Conservation (phyloP, 2,329 filamentous ascomycete genomes). For the Ceratocystis papillata region DNA sequence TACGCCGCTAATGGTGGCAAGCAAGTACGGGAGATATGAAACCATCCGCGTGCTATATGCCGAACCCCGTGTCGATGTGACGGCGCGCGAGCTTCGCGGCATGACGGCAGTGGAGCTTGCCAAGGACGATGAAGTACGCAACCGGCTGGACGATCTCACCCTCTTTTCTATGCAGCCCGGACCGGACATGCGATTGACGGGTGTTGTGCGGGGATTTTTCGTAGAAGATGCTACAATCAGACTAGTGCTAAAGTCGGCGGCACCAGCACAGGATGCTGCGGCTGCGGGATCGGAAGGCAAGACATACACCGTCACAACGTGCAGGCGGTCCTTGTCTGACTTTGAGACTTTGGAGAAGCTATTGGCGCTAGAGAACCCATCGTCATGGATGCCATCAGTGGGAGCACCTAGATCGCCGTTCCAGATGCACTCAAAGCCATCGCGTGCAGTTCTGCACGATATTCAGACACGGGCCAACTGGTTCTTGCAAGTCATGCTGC, state of each 20-base stretch:
- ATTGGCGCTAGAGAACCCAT: conserved; percentile 78
- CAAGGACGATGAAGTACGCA: conserved; percentile 94
- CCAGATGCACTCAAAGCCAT: conserved; percentile 85
- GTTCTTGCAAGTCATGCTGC: conserved; percentile 75
- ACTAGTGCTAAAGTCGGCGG: conserved; percentile 86
- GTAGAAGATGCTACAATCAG: conserved; percentile 92
- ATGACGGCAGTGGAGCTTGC: conserved; percentile 91
- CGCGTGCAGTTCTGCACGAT: conserved; percentile 73
- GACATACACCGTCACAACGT: conserved; percentile 89
- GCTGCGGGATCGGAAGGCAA: conserved; percentile 40
- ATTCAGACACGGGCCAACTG: conserved; percentile 77
- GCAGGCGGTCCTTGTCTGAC: conserved; percentile 72
- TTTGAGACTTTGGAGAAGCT: conserved; percentile 84
- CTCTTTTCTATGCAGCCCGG: conserved; percentile 65
- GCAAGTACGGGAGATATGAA: conserved; percentile 92
- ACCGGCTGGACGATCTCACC: conserved; percentile 88
- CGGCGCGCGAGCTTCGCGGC: conserved; percentile 72
- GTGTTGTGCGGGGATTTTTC: conserved; percentile 90
- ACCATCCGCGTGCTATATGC: conserved; percentile 81
- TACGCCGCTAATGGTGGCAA: conserved; percentile 93
- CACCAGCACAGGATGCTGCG: conserved; percentile 45
- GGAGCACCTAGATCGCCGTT: conserved; percentile 74
- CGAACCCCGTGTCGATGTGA: conserved; percentile 76
- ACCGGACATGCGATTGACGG: conserved; percentile 71
- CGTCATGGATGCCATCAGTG: conserved; percentile 82